These are phyloP conservation scores for Shiraia bambusicola DNA, from an alignment of 2,329 filamentous ascomycete species.

Conservation along the genomic window DNA sequence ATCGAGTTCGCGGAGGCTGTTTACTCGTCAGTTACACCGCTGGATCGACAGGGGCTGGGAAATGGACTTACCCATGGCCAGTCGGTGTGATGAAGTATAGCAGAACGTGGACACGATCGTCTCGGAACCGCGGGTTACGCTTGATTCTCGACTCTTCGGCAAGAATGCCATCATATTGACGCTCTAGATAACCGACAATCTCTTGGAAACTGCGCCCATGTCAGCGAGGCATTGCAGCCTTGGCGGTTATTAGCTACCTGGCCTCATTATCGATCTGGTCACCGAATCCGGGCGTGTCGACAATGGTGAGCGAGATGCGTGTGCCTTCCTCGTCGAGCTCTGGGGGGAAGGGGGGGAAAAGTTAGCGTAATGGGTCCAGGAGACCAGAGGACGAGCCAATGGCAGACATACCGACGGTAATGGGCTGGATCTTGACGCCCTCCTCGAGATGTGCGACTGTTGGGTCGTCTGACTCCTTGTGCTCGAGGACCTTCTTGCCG, in stretches of 20 bases:
- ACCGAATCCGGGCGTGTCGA: constrained; percentile 97
- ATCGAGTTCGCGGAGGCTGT: constrained; percentile 92
- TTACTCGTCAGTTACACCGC: constrained; percentile 22
- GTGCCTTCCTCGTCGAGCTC: constrained; percentile 98
- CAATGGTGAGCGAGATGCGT: constrained; percentile 95
- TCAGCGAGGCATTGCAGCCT: constrained; percentile 14
- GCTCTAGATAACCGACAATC: constrained; percentile 96
- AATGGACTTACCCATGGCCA: constrained; percentile 73
- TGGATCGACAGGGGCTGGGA: neutral
- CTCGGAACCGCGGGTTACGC: constrained; percentile 99
- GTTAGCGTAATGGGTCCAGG: constrained; percentile 1
- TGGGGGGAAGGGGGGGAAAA: constrained; percentile 37
- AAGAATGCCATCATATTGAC: constrained; percentile 99
- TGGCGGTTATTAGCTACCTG: constrained; percentile 60
- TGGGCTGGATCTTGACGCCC: constrained; percentile 96
- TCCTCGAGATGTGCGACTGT: constrained; percentile 88
- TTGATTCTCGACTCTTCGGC: constrained; percentile 99
- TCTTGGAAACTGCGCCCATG: constrained; percentile 75
- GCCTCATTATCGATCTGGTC: constrained; percentile 99
- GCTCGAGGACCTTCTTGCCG: constrained; percentile 84
- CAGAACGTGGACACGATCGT: constrained; percentile 97
- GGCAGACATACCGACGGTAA: constrained; percentile 79
- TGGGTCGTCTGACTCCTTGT: constrained; percentile 92
- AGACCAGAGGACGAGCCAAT: neutral
- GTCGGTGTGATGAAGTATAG: constrained; percentile 99